Evolutionary conservation across 2,329 filamentous ascomycete genomes (phyloP), one percentile per base, ranked within the genome.

Genomic region (Sordariomycetes sp.): DNA sequence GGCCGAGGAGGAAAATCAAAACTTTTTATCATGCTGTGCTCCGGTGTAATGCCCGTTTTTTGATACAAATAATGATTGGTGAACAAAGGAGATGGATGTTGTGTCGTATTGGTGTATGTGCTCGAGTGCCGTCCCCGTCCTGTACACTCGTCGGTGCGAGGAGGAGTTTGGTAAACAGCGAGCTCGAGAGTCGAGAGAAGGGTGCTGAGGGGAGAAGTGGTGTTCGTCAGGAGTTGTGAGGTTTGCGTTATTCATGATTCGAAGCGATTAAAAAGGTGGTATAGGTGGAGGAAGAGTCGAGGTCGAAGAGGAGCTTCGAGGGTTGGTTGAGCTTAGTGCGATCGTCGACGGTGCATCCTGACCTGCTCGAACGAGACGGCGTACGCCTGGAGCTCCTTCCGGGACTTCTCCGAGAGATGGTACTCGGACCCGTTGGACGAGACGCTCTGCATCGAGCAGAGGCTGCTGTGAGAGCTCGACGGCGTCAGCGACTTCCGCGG

Each of bases 291-390:
- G 53, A 24, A 55, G 43, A 12, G 40, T 18, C 18, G 40, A n/a
- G 57, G 48, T 53, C 34, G 37, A 5, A 24, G 35, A 14, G 18
- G 32, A 54, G 53, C 2, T 53, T 11, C 8, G 22, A 32, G 25
- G 55, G 22, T 40, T 40, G 58, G 4, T 32, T 32, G 28, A 32
- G 28, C 61, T 68, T 78, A 83, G 67, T 79, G 76, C 34, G 81
- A 79, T 74, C 84, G 72, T 66, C 81, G 74, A 64, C 81, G 79
- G 65, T 82, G 79, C 58, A 77, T 69, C 61, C 89, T 81, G 59
- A 88, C 86, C 64, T 91, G 88, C 72, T 97, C 92, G 69, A 97
- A 96, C 2, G 88, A 90, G 68, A 87, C 89, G 64, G 89, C 89
- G 72, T 97, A 97, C 64, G 88, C 87, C 68, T 87, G 85, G 40